Evolutionary conservation across 2,329 filamentous ascomycete genomes (phyloP), one percentile per base, ranked within the genome.

Genomic region (Trichoderma sp.): DNA sequence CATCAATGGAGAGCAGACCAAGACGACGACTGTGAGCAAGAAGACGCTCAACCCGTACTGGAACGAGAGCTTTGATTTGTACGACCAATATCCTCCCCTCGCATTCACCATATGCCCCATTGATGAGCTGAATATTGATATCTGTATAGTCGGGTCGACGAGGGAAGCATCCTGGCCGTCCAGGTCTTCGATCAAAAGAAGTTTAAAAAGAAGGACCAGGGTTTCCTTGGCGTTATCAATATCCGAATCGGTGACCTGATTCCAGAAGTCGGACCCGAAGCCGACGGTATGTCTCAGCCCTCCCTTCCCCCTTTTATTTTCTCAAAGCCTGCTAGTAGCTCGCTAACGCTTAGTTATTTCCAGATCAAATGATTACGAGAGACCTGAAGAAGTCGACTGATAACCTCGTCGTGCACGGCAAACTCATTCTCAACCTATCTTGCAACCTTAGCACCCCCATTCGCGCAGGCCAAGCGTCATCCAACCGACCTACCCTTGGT

Each of bases 171-270:
- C 79, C 87, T 99, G 62, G 96, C 96, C 8, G 95, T 99, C 61
- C 96, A 99, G 81, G 97, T 99, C 70, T 99, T 99, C 80, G 96
- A 99, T 83, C 96, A 99, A 84, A 98, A 98, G 86, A 99, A 99
- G 85, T 99, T 99, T 85, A 99, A 99, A 88, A 99, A 99, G 90
- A 99, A 98, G 94, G 96, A 99, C 77, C 96, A 99, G 81, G 96
- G 96, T 9, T 99, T 99, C 80, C 87, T 99, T 7, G 96, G 96
- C 71, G 96, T 99, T 69, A 98, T 99, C 79, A 99, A 99, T 81
- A 92, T 99, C 77, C 92, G 95, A 72, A 92, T 99, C 76, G 96
- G 96, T 77, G 95, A 97, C 86, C 92, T 96, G 50, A 94, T 99
- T 76, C 79, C 80, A 32, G 95, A 98, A 80, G 85, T 99, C 75